phyloP scores from a whole-genome alignment of 768 basidiomycete genomes.

The Macrolepiota dolichaula region DNA sequence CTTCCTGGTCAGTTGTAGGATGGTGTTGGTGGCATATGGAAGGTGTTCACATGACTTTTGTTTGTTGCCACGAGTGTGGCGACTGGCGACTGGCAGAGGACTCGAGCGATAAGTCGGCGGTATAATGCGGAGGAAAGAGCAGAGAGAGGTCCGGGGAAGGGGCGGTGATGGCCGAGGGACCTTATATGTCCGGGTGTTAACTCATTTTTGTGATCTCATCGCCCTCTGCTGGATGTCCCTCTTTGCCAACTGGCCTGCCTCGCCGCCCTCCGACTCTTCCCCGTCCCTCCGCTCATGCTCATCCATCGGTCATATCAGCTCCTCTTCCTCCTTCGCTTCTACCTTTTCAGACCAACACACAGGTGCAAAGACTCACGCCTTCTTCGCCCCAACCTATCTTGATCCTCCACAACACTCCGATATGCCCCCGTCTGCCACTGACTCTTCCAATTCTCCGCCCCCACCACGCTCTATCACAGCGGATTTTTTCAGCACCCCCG shows the following conservation, averaged over 20 bases:
- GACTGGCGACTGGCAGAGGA: no score
- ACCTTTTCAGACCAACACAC: constrained; percentile 31
- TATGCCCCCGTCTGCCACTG: constrained; percentile 26
- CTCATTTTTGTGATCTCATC: background rate
- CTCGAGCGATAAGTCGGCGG: no score
- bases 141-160: background rate
- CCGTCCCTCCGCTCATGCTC: background rate
- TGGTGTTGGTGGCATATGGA: no score
- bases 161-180: constrained; percentile 5
- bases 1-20: no score
- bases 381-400: constrained; percentile 38
- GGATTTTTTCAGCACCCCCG: constrained; percentile 27
- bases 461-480: constrained; percentile 23
- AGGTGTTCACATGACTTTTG: no score
- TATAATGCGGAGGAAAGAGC: background rate
- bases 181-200: background rate
- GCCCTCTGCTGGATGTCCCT: background rate
- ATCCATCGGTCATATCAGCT: background rate
- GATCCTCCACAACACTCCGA: constrained; percentile 22
- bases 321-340: constrained; percentile 32
- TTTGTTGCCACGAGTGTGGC: no score
- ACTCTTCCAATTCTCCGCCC: constrained; percentile 10
- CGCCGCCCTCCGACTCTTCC: constrained; percentile 6
- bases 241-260: background rate
- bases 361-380: constrained; percentile 40